Percentiles rank a stretch among this genome's conserved stretches.
Conservation (phyloP, 2,329 filamentous ascomycete genomes). For the Fusarium sp. region DNA sequence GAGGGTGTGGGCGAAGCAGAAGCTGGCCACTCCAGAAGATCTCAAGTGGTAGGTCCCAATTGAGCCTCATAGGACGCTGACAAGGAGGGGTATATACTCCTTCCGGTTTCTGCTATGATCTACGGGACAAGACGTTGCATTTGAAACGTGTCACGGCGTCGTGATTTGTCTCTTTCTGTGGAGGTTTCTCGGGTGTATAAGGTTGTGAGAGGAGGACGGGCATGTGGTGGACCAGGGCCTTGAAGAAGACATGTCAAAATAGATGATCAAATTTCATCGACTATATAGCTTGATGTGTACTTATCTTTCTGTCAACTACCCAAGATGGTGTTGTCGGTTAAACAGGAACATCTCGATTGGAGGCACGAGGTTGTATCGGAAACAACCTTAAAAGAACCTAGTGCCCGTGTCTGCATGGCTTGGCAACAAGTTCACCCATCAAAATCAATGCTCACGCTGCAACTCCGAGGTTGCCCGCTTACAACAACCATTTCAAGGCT, state of each 20-base stretch:
- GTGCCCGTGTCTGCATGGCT: constrained; percentile 19
- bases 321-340: background rate
- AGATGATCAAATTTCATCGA: background rate
- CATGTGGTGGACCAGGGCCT: background rate
- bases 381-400: background rate
- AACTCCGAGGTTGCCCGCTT: constrained; percentile 24
- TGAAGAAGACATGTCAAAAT: background rate
- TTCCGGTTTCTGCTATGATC: background rate
- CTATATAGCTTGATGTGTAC: background rate
- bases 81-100: background rate
- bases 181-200: background rate
- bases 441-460: constrained; percentile 8
- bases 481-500: constrained; percentile 22
- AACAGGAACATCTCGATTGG: background rate
- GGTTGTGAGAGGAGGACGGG: background rate
- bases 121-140: constrained; percentile 1
- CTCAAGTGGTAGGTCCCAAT: background rate
- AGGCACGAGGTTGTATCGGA: background rate
- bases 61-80: background rate
- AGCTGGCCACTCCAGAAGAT: background rate
- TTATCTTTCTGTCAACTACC: background rate
- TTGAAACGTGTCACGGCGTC: constrained; percentile 27
- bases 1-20: background rate
- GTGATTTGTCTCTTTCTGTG: background rate
- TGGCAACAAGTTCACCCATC: constrained; percentile 5